Percentiles rank a stretch among this genome's conserved stretches.
Conservation (phyloP, 2,329 filamentous ascomycete species). For the Aspergillus nomiae region DNA sequence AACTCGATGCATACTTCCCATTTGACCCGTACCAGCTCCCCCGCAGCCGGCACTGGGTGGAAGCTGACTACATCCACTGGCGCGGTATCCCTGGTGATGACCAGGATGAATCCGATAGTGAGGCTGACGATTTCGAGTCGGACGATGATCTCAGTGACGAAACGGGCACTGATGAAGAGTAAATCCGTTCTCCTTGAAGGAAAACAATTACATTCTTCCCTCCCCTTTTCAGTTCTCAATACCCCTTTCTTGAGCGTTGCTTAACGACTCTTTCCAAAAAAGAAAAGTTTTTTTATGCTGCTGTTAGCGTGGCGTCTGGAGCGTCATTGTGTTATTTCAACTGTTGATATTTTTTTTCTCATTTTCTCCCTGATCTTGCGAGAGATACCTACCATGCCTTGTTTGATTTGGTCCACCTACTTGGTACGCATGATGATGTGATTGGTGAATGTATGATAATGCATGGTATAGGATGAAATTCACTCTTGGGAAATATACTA, state of each 20-base stretch:
- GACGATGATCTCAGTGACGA: conserved; percentile 44
- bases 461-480: conserved; percentile 2
- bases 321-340: conserved; percentile 6
- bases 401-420: conserved; percentile 4
- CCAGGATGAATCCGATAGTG: conserved; percentile 52
- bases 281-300: background rate
- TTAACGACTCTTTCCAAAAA: background rate
- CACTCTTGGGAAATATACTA: background rate
- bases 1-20: conserved; percentile 93
- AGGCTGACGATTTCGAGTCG: conserved; percentile 31
- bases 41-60: conserved; percentile 82
- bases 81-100: conserved; percentile 69
- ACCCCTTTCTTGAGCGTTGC: conserved; percentile 1
- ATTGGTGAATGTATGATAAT: background rate
- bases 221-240: background rate
- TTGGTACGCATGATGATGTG: conserved; percentile 6
- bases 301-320: conserved; percentile 30
- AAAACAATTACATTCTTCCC: background rate
- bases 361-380: background rate
- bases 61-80: conserved; percentile 81
- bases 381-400: conserved; percentile 1
- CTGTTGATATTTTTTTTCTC: conserved; percentile 3
- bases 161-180: conserved; percentile 48
- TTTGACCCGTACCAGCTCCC: conserved; percentile 96
- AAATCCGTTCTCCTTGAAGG: background rate